A percentile compares a stretch with the other conserved stretches of the same genome.
Evolutionary conservation across 345 rosid genomes (phyloP).

Genomic region (Garcia nutans): DNA sequence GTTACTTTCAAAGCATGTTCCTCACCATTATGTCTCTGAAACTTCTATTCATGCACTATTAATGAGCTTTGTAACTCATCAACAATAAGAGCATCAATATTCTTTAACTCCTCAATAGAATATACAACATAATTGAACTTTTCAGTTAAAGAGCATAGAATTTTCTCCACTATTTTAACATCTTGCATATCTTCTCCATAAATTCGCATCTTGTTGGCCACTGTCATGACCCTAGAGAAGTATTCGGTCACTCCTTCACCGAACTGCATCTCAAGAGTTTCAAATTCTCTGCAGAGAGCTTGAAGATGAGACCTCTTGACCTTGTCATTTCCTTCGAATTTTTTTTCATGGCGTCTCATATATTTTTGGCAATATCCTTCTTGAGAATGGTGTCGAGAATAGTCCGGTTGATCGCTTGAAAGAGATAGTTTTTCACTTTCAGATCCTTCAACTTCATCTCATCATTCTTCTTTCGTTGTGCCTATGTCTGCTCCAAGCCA

Average conservation of each 20-base stretch:
- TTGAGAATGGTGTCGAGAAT: constrained; percentile 6
- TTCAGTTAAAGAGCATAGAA: neutral
- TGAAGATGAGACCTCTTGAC: constrained; percentile 1
- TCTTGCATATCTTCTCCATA: no score
- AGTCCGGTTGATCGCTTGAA: neutral
- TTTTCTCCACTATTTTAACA: no score
- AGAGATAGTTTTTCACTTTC: constrained; percentile 15
- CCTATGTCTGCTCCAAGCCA: neutral
- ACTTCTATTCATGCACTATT: no score
- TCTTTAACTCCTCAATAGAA: neutral
- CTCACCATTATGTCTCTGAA: no score
- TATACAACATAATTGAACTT: neutral
- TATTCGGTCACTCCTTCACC: neutral
- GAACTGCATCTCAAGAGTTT: neutral
- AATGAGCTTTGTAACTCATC: neutral
- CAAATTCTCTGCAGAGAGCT: neutral
- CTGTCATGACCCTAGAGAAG: neutral
- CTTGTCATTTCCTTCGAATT: neutral
- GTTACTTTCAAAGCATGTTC: no score
- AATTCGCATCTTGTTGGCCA: no score
- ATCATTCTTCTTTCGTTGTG: neutral
- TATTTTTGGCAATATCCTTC: constrained; percentile 2
- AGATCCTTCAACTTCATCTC: neutral
- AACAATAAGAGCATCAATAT: neutral
- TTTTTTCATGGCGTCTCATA: neutral